These are phyloP conservation scores for Trametes gibbosa DNA, from an alignment of 768 basidiomycete genomes.

Conservation along the genomic window DNA sequence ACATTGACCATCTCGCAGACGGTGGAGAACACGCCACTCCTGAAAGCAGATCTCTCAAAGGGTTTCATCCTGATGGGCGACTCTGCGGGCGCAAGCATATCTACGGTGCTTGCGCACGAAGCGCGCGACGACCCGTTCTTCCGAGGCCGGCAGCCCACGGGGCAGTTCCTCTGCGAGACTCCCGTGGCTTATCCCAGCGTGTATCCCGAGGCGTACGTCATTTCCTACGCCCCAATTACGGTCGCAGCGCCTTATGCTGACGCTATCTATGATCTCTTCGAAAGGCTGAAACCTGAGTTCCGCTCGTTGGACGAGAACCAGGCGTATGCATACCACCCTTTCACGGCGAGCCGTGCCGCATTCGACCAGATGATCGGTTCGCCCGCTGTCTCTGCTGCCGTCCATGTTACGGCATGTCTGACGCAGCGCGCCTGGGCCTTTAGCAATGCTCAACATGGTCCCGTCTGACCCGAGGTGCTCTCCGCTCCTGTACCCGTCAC, in stretches of 20 bases:
- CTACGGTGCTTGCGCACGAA: constrained; percentile 24
- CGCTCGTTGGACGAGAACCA: constrained; percentile 25
- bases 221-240: too few relatives aligned
- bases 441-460: background rate
- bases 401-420: too few relatives aligned
- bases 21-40: constrained; percentile 2
- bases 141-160: constrained; percentile 20
- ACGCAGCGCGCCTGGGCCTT: too few relatives aligned
- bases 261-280: too few relatives aligned
- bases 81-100: constrained; percentile 27
- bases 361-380: background rate
- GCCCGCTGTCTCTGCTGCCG: too few relatives aligned
- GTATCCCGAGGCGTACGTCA: constrained; percentile 15
- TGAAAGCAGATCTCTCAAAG: constrained; percentile 20
- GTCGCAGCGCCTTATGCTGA: too few relatives aligned
- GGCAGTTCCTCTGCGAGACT: constrained; percentile 26
- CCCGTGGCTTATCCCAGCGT: constrained; percentile 14
- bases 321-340: constrained; percentile 4
- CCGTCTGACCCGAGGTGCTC: constrained; percentile 1
- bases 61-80: constrained; percentile 28
- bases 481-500: background rate
- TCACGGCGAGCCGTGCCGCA: constrained; percentile 4
- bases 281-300: constrained; percentile 24
- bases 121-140: constrained; percentile 30
- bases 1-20: constrained; percentile 3